phyloP scores from a whole-genome alignment of 225 moss, liverwort and hornwort species.

The Takakia lepidozioides region DNA sequence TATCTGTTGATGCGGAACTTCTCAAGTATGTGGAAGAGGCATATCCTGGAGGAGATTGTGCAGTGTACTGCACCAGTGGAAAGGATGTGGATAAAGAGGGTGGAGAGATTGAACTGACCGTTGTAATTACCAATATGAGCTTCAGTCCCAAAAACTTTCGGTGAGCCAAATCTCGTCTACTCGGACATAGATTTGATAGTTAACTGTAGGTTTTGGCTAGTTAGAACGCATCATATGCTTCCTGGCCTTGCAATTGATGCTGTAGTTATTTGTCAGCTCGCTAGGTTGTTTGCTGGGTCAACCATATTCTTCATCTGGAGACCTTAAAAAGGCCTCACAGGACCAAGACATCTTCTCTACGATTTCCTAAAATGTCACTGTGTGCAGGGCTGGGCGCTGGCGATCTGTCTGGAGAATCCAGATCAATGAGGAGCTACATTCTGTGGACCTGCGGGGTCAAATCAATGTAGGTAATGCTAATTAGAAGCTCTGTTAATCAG shows the following conservation, averaged over 20 bases:
- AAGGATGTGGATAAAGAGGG: conserved; percentile 47
- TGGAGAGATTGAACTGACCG: conserved; percentile 63
- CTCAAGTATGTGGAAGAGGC: conserved; percentile 88
- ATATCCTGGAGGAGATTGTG: conserved; percentile 77
- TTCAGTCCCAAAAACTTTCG: conserved; percentile 88
- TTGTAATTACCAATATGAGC: conserved; percentile 77
- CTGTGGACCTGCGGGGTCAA: conserved; percentile 41
- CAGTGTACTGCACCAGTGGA: conserved; percentile 82
- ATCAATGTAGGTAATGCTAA: conserved; percentile 36
- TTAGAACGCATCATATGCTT: no score
- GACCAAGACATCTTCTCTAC: no score
- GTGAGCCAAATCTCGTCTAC: conserved; percentile 37
- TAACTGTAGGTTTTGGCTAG: no score
- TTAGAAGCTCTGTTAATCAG: not conserved
- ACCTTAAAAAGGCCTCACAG: no score
- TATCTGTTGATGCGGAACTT: conserved; percentile 69
- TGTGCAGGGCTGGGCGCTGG: conserved; percentile 83
- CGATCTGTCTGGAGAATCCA: conserved; percentile 70
- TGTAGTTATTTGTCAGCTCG: no score
- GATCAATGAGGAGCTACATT: conserved; percentile 28
- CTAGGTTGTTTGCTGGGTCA: no score
- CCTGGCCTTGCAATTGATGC: no score
- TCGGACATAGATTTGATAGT: no score
- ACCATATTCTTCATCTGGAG: no score
- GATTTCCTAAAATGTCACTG: not conserved